Percentiles rank a stretch among this genome's conserved stretches.
phyloP scores from a whole-genome alignment of 192 early-diverging fungal species.

The Pilaira anomala region DNA sequence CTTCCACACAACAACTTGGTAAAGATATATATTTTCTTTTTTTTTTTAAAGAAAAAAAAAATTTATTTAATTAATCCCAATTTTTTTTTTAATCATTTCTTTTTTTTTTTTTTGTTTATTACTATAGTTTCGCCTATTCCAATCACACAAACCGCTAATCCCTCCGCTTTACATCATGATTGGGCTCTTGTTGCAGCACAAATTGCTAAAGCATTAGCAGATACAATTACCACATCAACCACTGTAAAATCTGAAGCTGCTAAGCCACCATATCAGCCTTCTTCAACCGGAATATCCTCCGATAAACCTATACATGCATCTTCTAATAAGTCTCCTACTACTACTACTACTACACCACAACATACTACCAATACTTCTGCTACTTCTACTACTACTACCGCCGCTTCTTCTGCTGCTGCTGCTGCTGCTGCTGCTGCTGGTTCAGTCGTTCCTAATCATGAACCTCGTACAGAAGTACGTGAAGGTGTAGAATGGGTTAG shows the following conservation, averaged over 20 bases:
- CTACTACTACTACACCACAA: neutral
- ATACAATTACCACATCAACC: neutral
- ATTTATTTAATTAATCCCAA: slow-evolving; percentile 1
- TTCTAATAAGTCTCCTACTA: neutral
- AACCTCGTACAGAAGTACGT: slow-evolving; percentile 31
- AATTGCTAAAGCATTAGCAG: slow-evolving; percentile 15
- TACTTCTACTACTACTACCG: neutral
- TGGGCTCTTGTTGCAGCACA: slow-evolving; percentile 17
- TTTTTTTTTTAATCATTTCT: neutral
- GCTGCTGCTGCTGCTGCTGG: slow-evolving; percentile 8
- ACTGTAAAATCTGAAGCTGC: neutral
- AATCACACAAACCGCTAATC: neutral
- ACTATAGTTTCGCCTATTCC: neutral
- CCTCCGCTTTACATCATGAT: slow-evolving; percentile 10
- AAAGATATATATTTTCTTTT: neutral
- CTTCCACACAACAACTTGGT: slow-evolving; percentile 10
- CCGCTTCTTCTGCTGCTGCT: neutral
- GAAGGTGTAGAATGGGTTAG: slow-evolving; percentile 67
- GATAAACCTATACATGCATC: neutral
- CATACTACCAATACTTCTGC: neutral
- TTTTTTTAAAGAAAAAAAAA: neutral
- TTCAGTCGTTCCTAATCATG: slow-evolving; percentile 20
- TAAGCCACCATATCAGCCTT: slow-evolving; percentile 12
- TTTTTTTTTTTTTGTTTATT: neutral
- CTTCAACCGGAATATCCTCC: neutral